phyloP scores from a whole-genome alignment of 352 stramenopile species.

The Pythium rishiriense region DNA sequence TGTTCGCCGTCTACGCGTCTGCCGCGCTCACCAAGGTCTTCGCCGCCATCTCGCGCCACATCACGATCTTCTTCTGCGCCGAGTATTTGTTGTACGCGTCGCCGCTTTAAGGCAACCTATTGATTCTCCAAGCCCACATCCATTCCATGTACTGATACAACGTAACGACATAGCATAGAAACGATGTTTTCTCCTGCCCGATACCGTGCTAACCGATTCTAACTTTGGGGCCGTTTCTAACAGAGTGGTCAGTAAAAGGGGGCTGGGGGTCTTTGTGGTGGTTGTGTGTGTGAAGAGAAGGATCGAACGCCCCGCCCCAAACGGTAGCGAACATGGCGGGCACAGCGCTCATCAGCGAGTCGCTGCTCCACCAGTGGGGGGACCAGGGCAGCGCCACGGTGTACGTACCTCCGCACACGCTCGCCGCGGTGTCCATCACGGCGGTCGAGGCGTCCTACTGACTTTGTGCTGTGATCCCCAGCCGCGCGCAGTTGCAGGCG shows the following conservation, averaged over 20 bases:
- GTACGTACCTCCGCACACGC: slow-evolving; percentile 33
- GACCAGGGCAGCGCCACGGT: slow-evolving; percentile 55
- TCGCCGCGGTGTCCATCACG: slow-evolving; percentile 3
- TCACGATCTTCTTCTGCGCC: slow-evolving; percentile 74
- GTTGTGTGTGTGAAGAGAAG: slow-evolving; percentile 20
- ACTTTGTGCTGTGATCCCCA: slow-evolving; percentile 26
- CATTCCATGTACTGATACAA: slow-evolving; percentile 26
- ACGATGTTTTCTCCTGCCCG: slow-evolving; percentile 12
- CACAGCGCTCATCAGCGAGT: slow-evolving; percentile 53
- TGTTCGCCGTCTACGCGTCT: slow-evolving; percentile 51
- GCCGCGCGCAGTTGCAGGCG: slow-evolving; percentile 36
- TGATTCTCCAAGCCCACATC: background rate
- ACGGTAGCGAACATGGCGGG: slow-evolving; percentile 19
- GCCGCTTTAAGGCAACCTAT: slow-evolving; percentile 12
- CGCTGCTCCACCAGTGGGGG: slow-evolving; percentile 60
- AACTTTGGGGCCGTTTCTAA: slow-evolving; percentile 5
- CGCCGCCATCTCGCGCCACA: slow-evolving; percentile 56
- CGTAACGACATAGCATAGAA: slow-evolving; percentile 16
- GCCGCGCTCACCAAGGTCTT: slow-evolving; percentile 52
- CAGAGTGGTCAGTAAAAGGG: slow-evolving; percentile 16
- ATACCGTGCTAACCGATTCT: too few relatives aligned
- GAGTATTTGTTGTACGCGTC: slow-evolving; percentile 56
- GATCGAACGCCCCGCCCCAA: slow-evolving; percentile 10
- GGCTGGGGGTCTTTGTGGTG: slow-evolving; percentile 13
- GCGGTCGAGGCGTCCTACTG: slow-evolving; percentile 4